Percentiles rank a stretch among this genome's conserved stretches.
phyloP scores from a whole-genome alignment of 495 filamentous ascomycete genomes.

The Entonaema liquescens region DNA sequence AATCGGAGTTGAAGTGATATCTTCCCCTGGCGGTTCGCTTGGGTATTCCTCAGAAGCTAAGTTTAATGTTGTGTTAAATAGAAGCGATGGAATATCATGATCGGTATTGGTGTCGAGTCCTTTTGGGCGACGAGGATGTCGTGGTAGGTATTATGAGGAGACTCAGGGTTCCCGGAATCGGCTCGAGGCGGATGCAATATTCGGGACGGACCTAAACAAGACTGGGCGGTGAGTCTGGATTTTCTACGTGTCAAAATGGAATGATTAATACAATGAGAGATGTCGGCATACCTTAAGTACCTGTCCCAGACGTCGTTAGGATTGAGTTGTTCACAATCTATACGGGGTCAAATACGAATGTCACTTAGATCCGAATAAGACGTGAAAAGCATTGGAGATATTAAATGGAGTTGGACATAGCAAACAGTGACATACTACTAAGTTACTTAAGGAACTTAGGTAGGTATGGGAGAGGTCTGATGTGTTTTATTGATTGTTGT shows the following conservation, averaged over 20 bases:
- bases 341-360: background rate
- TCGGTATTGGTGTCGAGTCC: background rate
- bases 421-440: background rate
- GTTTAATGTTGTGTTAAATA: background rate
- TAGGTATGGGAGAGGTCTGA: background rate
- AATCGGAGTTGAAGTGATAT: background rate
- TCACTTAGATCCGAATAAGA: background rate
- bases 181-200: background rate
- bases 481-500: background rate
- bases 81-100: background rate
- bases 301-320: background rate
- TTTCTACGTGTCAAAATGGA: background rate
- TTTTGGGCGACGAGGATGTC: background rate
- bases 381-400: background rate
- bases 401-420: background rate
- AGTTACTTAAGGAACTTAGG: no score
- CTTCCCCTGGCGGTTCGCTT: background rate
- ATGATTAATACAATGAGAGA: background rate
- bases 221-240: background rate
- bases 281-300: background rate
- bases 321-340: background rate
- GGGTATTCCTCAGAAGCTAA: background rate
- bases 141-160: background rate
- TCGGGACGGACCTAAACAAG: background rate
- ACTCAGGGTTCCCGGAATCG: background rate